phyloP scores from a whole-genome alignment of 805 yeast species.

The Myxozyma kluyveri region DNA sequence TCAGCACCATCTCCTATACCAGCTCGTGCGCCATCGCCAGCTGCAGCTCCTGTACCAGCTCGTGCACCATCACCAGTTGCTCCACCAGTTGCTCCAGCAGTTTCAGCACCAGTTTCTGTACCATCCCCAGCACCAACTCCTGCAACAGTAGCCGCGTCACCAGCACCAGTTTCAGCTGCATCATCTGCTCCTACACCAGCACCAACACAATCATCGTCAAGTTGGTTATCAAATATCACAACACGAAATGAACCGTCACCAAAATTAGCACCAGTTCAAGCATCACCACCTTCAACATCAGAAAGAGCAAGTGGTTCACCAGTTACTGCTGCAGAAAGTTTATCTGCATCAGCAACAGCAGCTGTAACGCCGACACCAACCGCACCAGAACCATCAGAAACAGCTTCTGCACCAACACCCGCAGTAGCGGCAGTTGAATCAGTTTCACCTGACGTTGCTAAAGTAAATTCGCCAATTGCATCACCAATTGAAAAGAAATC shows the following conservation, averaged over 20 bases:
- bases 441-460: neutral
- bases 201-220: no score
- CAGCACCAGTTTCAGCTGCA: neutral
- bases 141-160: constrained; percentile 1
- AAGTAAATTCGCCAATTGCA: no score
- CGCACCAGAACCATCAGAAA: constrained; percentile 1
- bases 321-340: constrained; percentile 5
- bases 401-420: constrained; percentile 7
- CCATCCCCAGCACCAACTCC: constrained; percentile 1
- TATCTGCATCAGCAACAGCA: constrained; percentile 5
- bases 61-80: constrained; percentile 12
- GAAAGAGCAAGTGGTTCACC: constrained; percentile 4
- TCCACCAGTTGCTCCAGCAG: constrained; percentile 8
- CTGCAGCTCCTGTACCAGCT: constrained; percentile 1
- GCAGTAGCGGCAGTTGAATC: neutral
- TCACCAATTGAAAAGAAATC: no score
- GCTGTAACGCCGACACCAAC: constrained; percentile 4
- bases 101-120: constrained; percentile 7
- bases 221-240: neutral
- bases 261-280: constrained; percentile 1
- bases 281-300: constrained; percentile 10
- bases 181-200: neutral
- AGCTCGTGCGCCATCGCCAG: neutral
- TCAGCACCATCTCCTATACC: neutral
- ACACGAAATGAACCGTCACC: neutral